A percentile compares a stretch with the other conserved stretches of the same genome.
Conservation (phyloP, 495 filamentous ascomycete genomes). For the Aspergillus olivimuriae region DNA sequence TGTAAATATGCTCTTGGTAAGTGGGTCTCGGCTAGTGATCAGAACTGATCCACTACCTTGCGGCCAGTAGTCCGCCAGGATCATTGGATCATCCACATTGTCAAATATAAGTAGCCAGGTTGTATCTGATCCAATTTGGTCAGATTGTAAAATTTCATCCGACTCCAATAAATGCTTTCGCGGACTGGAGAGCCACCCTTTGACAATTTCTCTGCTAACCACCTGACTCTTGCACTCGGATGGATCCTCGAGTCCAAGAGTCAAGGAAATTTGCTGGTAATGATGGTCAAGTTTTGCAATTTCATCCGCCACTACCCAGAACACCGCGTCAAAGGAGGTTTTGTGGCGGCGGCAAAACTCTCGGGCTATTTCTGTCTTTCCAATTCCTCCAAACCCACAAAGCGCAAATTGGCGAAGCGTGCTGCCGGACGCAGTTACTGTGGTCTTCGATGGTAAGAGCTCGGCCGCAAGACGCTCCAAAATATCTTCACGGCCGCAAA, state of each 20-base stretch:
- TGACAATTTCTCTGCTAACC: slow-evolving; percentile 24
- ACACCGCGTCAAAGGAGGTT: slow-evolving; percentile 30
- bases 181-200: slow-evolving; percentile 29
- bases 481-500: slow-evolving; percentile 24
- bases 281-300: slow-evolving; percentile 21
- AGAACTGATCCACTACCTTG: slow-evolving; percentile 26
- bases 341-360: slow-evolving; percentile 21
- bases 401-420: slow-evolving; percentile 20
- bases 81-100: slow-evolving; percentile 25
- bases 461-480: slow-evolving; percentile 17
- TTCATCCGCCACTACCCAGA: slow-evolving; percentile 36
- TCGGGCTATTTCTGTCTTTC: slow-evolving; percentile 35
- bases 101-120: slow-evolving; percentile 38
- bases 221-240: slow-evolving; percentile 21
- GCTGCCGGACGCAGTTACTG: slow-evolving; percentile 8
- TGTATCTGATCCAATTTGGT: slow-evolving; percentile 9
- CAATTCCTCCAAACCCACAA: slow-evolving; percentile 33
- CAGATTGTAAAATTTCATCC: slow-evolving; percentile 6
- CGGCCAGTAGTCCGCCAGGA: slow-evolving; percentile 31
- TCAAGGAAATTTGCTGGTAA: slow-evolving; percentile 25
- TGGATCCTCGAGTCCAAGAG: slow-evolving; percentile 26
- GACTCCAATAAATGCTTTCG: slow-evolving; percentile 9
- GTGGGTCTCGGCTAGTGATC: slow-evolving; percentile 31
- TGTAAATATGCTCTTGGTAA: slow-evolving; percentile 10
- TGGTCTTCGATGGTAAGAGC: slow-evolving; percentile 15